Percentiles rank a stretch among this genome's conserved stretches.
These are phyloP conservation scores for Auricularia sp. DNA, from an alignment of 768 basidiomycete genomes.

Conservation along the genomic window DNA sequence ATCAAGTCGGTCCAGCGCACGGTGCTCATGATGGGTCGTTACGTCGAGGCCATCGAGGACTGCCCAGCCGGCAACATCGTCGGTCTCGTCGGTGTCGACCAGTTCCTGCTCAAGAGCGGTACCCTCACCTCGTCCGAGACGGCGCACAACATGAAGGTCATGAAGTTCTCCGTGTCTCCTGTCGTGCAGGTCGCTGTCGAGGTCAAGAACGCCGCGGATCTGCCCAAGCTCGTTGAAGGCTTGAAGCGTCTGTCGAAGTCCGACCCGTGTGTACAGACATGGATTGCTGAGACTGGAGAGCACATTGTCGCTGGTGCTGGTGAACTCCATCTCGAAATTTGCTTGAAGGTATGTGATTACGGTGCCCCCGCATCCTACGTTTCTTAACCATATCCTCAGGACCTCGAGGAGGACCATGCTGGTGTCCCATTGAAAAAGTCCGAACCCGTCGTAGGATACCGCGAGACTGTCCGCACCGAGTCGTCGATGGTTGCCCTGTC, in stretches of 20 bases:
- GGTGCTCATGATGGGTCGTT: conserved; percentile 99
- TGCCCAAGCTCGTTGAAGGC: conserved; percentile 99
- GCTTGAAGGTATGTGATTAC: conserved; percentile 65
- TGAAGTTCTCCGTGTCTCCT: conserved; percentile 99
- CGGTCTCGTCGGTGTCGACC: conserved; percentile 99
- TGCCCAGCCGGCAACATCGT: conserved; percentile 98
- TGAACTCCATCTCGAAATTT: conserved; percentile 98
- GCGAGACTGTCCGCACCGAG: conserved; percentile 94
- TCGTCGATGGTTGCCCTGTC: conserved; percentile 93
- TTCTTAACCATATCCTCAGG: conserved; percentile 35
- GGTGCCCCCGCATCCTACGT: not conserved
- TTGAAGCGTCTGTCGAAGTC: conserved; percentile 99
- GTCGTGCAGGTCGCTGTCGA: conserved; percentile 99
- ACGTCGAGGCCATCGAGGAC: conserved; percentile 97
- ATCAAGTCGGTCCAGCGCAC: conserved; percentile 98
- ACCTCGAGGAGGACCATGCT: conserved; percentile 98
- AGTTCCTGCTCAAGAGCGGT: conserved; percentile 99
- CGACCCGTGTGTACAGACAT: conserved; percentile 97
- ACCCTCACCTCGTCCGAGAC: conserved; percentile 97
- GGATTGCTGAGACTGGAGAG: conserved; percentile 85
- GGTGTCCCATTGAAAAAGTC: conserved; percentile 98
- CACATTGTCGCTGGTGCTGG: conserved; percentile 99
- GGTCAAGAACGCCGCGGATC: conserved; percentile 98
- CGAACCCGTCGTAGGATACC: conserved; percentile 93
- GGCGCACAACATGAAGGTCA: conserved; percentile 99